Evolutionary conservation across 2,329 filamentous ascomycete genomes (phyloP).

Genomic region (Alternaria sp.): DNA sequence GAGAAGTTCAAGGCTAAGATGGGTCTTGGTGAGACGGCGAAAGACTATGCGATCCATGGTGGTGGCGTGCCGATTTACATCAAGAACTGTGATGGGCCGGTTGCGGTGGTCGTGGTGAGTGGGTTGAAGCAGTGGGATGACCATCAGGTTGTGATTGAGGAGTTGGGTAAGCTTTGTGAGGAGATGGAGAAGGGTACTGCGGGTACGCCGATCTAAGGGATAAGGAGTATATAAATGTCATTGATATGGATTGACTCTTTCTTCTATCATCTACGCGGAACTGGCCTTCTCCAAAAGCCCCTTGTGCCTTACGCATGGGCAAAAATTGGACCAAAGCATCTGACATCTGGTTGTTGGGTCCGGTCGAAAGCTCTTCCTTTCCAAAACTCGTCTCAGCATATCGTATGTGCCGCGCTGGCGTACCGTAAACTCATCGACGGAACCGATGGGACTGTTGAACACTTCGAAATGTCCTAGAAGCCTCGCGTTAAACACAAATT

Average conservation of each 20-base stretch:
- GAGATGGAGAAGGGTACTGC: slow-evolving; percentile 14
- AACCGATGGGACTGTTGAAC: too few species aligned
- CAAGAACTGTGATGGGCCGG: slow-evolving; percentile 72
- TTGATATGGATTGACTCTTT: rapidly evolving
- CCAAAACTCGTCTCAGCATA: too few species aligned
- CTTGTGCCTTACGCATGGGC: too few species aligned
- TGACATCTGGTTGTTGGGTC: too few species aligned
- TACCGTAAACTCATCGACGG: too few species aligned
- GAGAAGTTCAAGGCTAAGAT: slow-evolving; percentile 69
- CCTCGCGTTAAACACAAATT: too few species aligned
- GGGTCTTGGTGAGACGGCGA: slow-evolving; percentile 58
- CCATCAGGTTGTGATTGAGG: slow-evolving; percentile 75
- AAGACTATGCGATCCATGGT: slow-evolving; percentile 77
- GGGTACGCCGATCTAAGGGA: not conserved
- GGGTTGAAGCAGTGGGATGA: slow-evolving; percentile 81
- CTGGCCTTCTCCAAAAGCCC: too few species aligned
- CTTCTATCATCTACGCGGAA: not conserved
- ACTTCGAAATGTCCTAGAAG: too few species aligned
- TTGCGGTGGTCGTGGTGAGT: slow-evolving; percentile 77
- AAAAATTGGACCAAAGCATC: too few species aligned
- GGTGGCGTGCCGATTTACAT: slow-evolving; percentile 76
- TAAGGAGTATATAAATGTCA: not conserved
- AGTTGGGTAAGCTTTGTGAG: slow-evolving; percentile 22
- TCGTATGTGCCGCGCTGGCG: too few species aligned
- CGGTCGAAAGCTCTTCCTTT: too few species aligned